Percentiles rank a stretch among this genome's conserved stretches.
These are phyloP conservation scores for Thymus mandschuricus DNA, from an alignment of 257 asterid genomes.

Conservation along the genomic window DNA sequence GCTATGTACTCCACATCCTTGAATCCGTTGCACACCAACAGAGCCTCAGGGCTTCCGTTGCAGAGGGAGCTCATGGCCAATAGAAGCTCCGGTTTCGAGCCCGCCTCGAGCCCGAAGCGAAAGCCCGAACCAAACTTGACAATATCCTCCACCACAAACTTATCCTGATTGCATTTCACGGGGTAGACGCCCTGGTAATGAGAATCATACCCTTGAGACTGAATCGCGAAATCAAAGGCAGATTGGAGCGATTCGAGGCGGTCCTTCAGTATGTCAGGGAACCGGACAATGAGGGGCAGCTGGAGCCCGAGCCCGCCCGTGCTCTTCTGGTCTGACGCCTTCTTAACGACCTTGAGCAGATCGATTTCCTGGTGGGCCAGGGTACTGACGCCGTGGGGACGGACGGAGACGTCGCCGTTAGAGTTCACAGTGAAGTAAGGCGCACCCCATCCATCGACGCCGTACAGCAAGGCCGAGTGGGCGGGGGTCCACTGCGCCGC, in stretches of 20 bases:
- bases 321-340: slow-evolving; percentile 68
- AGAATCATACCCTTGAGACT: slow-evolving; percentile 62
- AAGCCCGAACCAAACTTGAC: slow-evolving; percentile 80
- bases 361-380: slow-evolving; percentile 88
- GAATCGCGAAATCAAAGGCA: slow-evolving; percentile 67
- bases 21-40: slow-evolving; percentile 88
- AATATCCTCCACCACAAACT: slow-evolving; percentile 85
- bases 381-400: slow-evolving; percentile 66
- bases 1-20: slow-evolving; percentile 89
- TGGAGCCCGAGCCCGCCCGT: slow-evolving; percentile 83
- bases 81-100: slow-evolving; percentile 96
- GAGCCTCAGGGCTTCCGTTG: slow-evolving; percentile 78
- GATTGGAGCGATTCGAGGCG: slow-evolving; percentile 76
- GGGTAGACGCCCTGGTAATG: slow-evolving; percentile 98
- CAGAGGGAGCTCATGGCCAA: slow-evolving; percentile 88
- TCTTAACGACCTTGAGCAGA: slow-evolving; percentile 84
- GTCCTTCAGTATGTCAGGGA: slow-evolving; percentile 80
- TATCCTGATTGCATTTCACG: slow-evolving; percentile 92
- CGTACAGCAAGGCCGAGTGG: slow-evolving; percentile 69
- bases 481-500: slow-evolving; percentile 64
- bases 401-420: slow-evolving; percentile 73
- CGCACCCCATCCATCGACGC: slow-evolving; percentile 90
- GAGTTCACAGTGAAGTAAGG: slow-evolving; percentile 86
- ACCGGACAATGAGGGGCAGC: slow-evolving; percentile 78
- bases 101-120: slow-evolving; percentile 93